Base-by-base conservation (phyloP, 108 stramenopile species). In the Skeletonema marinoi region DNA sequence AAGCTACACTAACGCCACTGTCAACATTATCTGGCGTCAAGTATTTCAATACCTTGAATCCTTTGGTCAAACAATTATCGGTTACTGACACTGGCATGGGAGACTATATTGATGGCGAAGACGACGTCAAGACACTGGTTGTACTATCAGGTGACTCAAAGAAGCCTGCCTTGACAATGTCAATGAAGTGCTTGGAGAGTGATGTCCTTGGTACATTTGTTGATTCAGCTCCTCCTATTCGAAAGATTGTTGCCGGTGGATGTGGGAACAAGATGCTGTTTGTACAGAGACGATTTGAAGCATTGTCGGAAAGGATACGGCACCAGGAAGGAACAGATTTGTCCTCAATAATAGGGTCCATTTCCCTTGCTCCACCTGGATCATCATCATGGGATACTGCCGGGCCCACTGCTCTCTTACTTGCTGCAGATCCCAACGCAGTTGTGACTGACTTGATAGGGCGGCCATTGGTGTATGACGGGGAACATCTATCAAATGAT, bases 381-480 rank as follows among this genome's bases (percentile, higher is more conserved):
- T 78, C 81, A 13, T 82, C 77, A 16, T 82, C 81, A 0, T 82
- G 81, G 81, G 81, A 82, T 63, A 82, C 81, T 62, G 81, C 81
- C 11, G 77, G 77, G 39, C 81, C 81, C 39, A 78, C 81, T 32
- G 81, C 81, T 29, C 69, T 81, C 21, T 56, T 81, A 56, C 73
- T 88, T 14, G 74, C 85, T 21, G 72, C 83, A 12, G 67, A 85
- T 68, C 85, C 87, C 33, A 44, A 83, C 31, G 81, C 80, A 33
- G 35, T 76, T 25, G 80, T 84, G 32, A 85, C 85, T n/a, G 82
- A 88, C 69, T 80, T 83, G 63, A 21, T 81, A 12, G 80, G 80
- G 38, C 41, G 80, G 60, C 80, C 80, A 21, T 66, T 81, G 54
- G 70, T 74, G 36, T 81, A 81, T 56, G 63, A 81, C 63, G 80